Conservation (phyloP, 257 asterid species). For the Scutellaria baicalensis region DNA sequence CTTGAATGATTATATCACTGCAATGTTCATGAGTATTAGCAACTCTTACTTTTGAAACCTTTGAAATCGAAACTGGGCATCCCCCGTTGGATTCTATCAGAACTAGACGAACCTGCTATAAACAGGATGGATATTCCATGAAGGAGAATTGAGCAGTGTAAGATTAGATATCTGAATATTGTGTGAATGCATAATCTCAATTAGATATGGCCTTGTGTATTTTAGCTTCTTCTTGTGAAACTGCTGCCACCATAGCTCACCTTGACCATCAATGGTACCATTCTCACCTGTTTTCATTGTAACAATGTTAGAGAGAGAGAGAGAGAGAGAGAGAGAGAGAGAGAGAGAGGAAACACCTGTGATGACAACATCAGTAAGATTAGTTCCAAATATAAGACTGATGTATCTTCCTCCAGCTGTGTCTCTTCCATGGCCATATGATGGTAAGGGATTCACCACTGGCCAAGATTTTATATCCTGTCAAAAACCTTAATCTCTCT, state of each 20-base stretch:
- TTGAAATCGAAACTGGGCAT: no score
- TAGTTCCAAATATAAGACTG: constrained; percentile 75
- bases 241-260: constrained; percentile 80
- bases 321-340: neutral
- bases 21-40: neutral
- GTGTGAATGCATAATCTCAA: constrained; percentile 78
- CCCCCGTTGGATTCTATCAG: no score
- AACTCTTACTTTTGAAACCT: neutral
- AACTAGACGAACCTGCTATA: constrained; percentile 50
- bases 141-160: constrained; percentile 66
- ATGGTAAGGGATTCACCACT: constrained; percentile 73
- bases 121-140: constrained; percentile 91
- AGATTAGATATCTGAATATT: constrained; percentile 70
- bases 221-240: constrained; percentile 66
- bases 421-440: constrained; percentile 90
- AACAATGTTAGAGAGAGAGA: neutral
- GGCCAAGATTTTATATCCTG: constrained; percentile 76
- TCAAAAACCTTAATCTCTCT: neutral
- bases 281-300: constrained; percentile 46
- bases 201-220: constrained; percentile 75
- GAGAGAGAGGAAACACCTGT: constrained; percentile 33
- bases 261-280: constrained; percentile 88
- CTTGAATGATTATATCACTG: constrained; percentile 71
- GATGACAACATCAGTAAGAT: constrained; percentile 74
- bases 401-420: constrained; percentile 80